Conservation (phyloP, 2,329 filamentous ascomycete genomes). For the Stemphylium vesicarium region DNA sequence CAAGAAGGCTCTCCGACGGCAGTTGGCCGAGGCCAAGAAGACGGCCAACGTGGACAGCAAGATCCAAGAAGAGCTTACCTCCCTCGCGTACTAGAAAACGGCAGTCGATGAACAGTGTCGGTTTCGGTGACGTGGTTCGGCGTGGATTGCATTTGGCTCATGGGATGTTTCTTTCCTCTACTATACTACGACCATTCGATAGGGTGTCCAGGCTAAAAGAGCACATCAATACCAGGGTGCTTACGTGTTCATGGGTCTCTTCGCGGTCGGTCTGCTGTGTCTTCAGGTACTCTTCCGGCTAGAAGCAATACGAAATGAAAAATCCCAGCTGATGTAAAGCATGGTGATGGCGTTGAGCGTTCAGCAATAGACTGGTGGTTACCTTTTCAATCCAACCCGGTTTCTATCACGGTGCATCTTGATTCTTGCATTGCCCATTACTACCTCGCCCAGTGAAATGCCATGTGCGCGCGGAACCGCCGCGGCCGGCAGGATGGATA, state of each 20-base stretch:
- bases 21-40: slow-evolving; percentile 92
- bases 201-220: slow-evolving; percentile 50
- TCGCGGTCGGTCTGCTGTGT: slow-evolving; percentile 46
- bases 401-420: slow-evolving; percentile 5
- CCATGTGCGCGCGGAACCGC: background rate
- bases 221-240: slow-evolving; percentile 44
- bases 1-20: slow-evolving; percentile 95
- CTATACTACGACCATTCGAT: slow-evolving; percentile 47
- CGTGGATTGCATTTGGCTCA: slow-evolving; percentile 49
- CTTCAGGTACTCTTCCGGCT: slow-evolving; percentile 47
- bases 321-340: slow-evolving; percentile 46
- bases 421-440: background rate
- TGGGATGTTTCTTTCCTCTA: slow-evolving; percentile 47
- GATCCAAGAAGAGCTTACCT: slow-evolving; percentile 85
- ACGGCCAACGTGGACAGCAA: slow-evolving; percentile 84
- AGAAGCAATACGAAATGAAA: slow-evolving; percentile 50
- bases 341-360: slow-evolving; percentile 44
- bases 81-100: slow-evolving; percentile 82
- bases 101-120: slow-evolving; percentile 41
- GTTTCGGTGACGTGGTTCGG: slow-evolving; percentile 42
- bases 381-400: slow-evolving; percentile 32
- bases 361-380: slow-evolving; percentile 18
- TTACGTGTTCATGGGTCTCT: slow-evolving; percentile 49
- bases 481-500: slow-evolving; percentile 14
- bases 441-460: background rate